Evolutionary conservation across 352 stramenopile species (phyloP).

Genomic region (Phytophthora colocasiae): DNA sequence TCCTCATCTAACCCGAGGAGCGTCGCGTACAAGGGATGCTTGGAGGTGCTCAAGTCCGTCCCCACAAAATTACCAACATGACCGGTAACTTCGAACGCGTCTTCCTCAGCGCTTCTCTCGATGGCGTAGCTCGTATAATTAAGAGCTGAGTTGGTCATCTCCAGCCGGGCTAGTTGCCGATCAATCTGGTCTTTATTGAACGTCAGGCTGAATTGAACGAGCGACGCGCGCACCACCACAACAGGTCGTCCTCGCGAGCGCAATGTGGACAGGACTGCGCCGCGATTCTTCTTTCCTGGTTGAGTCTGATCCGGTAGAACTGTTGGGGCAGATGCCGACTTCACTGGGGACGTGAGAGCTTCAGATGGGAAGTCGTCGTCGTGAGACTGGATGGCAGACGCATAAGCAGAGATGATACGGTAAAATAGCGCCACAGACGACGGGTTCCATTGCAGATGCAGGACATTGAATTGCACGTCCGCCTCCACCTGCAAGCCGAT

Average conservation of each 20-base stretch:
- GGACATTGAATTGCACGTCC: constrained; percentile 69
- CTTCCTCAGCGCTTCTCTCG: constrained; percentile 17
- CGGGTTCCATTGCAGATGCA: constrained; percentile 87
- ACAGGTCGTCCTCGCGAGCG: constrained; percentile 24
- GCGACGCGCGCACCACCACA: constrained; percentile 58
- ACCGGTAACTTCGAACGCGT: constrained; percentile 44
- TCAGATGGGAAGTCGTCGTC: constrained; percentile 24
- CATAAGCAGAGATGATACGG: constrained; percentile 70
- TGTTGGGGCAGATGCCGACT: constrained; percentile 1
- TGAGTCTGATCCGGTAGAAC: not conserved
- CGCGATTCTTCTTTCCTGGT: constrained; percentile 1
- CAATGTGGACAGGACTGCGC: constrained; percentile 12
- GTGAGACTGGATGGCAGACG: constrained; percentile 55
- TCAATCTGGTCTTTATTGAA: constrained; percentile 86
- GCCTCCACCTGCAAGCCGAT: constrained; percentile 48
- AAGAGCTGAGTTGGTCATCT: constrained; percentile 63
- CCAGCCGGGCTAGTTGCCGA: constrained; percentile 68
- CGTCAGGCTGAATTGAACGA: constrained; percentile 80
- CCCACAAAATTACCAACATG: constrained; percentile 80
- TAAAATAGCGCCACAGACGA: constrained; percentile 82
- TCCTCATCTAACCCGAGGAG: constrained; percentile 70
- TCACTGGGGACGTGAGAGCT: constrained; percentile 12
- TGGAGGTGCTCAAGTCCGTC: constrained; percentile 73
- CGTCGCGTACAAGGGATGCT: constrained; percentile 70
- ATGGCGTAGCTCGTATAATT: constrained; percentile 46